phyloP scores from a whole-genome alignment of 2,329 filamentous ascomycete species.

The Paecilomyces formosus region DNA sequence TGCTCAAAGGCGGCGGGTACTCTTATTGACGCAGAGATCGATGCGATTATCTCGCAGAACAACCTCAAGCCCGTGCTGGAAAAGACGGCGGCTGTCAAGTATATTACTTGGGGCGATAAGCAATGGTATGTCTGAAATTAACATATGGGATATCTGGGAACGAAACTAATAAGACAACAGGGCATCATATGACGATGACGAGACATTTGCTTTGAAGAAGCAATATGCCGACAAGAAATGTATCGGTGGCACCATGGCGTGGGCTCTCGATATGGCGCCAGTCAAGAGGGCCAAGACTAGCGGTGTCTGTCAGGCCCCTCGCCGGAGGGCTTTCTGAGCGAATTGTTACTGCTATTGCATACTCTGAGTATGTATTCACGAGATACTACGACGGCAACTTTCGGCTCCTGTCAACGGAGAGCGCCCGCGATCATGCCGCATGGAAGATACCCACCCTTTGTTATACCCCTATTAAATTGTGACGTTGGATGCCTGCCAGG shows the following conservation, averaged over 20 bases:
- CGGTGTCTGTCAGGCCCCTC: neutral
- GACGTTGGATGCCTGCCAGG: neutral
- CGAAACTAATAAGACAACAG: neutral
- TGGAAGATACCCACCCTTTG: neutral
- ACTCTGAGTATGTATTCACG: no score
- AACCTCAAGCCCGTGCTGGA: slow-evolving; percentile 10
- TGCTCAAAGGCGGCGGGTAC: slow-evolving; percentile 16
- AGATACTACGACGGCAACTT: neutral
- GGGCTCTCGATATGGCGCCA: slow-evolving; percentile 5
- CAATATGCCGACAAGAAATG: slow-evolving; percentile 25
- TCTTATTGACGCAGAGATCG: slow-evolving; percentile 17
- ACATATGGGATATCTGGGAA: neutral
- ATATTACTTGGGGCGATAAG: slow-evolving; percentile 7
- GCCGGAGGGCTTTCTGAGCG: neutral
- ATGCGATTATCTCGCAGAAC: slow-evolving; percentile 12
- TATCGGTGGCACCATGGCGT: slow-evolving; percentile 22
- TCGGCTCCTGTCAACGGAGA: neutral
- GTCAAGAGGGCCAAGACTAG: neutral
- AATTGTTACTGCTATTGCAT: no score
- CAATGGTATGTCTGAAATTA: slow-evolving; percentile 8
- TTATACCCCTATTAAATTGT: neutral
- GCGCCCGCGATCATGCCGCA: neutral
- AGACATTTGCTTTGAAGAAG: slow-evolving; percentile 30
- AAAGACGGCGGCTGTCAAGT: slow-evolving; percentile 13
- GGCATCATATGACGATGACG: slow-evolving; percentile 26